Percentiles rank a stretch among this genome's conserved stretches.
phyloP scores from a whole-genome alignment of 352 stramenopile genomes.

The Globisporangium cystogenes region DNA sequence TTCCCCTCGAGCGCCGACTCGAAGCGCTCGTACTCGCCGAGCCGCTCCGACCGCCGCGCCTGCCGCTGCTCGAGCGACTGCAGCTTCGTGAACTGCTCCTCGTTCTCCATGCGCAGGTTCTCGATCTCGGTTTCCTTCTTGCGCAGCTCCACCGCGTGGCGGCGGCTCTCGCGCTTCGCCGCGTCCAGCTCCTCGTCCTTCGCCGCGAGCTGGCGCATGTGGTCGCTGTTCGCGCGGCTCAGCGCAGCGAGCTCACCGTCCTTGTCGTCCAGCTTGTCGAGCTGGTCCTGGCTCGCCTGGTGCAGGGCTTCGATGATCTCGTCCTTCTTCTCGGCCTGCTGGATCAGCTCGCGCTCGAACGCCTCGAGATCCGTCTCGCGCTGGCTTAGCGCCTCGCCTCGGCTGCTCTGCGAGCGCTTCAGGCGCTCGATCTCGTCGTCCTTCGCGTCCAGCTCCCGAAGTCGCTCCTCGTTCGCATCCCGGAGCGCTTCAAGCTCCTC shows the following conservation, averaged over 20 bases:
- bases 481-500: slow-evolving; percentile 2
- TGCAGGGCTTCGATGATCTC: slow-evolving; percentile 7
- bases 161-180: slow-evolving; percentile 18
- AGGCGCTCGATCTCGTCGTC: slow-evolving; percentile 3
- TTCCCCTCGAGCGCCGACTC: slow-evolving; percentile 11
- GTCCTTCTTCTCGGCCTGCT: slow-evolving; percentile 9
- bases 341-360: slow-evolving; percentile 7
- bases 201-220: slow-evolving; percentile 14
- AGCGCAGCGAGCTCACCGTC: slow-evolving; percentile 21
- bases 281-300: slow-evolving; percentile 15
- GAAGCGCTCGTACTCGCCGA: slow-evolving; percentile 9
- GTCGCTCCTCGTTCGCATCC: neutral
- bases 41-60: slow-evolving; percentile 11
- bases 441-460: neutral
- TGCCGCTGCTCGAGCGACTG: slow-evolving; percentile 20
- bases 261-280: slow-evolving; percentile 22
- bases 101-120: slow-evolving; percentile 20
- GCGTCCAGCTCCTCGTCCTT: slow-evolving; percentile 25
- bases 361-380: slow-evolving; percentile 1
- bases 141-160: slow-evolving; percentile 11
- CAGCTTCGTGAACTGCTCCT: slow-evolving; percentile 21
- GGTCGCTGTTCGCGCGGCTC: slow-evolving; percentile 16
- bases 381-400: neutral
- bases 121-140: slow-evolving; percentile 16
- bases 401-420: neutral